Conservation (phyloP, 768 basidiomycete species). For the Suillus sp. region DNA sequence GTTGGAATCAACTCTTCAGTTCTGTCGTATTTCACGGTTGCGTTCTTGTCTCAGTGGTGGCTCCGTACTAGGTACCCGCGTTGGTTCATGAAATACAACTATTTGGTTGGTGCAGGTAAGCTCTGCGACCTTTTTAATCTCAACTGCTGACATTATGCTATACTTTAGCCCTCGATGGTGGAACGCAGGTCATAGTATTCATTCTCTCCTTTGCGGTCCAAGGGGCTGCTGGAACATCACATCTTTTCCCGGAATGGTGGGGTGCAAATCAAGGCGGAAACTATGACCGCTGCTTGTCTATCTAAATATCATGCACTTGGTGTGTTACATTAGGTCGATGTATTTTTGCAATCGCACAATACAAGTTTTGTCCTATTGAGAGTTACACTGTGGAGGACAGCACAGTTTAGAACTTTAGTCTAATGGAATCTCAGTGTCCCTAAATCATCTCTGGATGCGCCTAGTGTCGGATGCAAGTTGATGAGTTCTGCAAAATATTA, state of each 20-base stretch:
- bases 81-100: constrained; percentile 43
- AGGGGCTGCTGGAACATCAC: constrained; percentile 49
- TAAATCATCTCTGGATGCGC: too few species aligned
- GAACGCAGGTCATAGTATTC: constrained; percentile 55
- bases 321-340: background rate
- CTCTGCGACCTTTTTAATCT: background rate
- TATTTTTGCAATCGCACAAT: background rate
- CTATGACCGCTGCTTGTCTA: constrained; percentile 20
- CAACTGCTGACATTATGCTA: background rate
- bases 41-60: constrained; percentile 41
- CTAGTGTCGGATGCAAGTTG: too few species aligned
- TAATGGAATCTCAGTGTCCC: too few species aligned
- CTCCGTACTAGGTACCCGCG: constrained; percentile 37
- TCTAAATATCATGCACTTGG: background rate
- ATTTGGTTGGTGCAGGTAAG: constrained; percentile 47
- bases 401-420: too few species aligned
- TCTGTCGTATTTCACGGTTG: constrained; percentile 24
- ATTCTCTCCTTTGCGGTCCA: constrained; percentile 52
- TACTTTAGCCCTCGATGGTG: constrained; percentile 38
- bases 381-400: background rate
- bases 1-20: constrained; percentile 32
- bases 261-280: constrained; percentile 50
- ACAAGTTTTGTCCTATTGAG: background rate
- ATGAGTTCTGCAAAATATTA: too few species aligned
- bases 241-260: constrained; percentile 57